Conservation (phyloP, 768 basidiomycete species). For the Boletus bicolor region DNA sequence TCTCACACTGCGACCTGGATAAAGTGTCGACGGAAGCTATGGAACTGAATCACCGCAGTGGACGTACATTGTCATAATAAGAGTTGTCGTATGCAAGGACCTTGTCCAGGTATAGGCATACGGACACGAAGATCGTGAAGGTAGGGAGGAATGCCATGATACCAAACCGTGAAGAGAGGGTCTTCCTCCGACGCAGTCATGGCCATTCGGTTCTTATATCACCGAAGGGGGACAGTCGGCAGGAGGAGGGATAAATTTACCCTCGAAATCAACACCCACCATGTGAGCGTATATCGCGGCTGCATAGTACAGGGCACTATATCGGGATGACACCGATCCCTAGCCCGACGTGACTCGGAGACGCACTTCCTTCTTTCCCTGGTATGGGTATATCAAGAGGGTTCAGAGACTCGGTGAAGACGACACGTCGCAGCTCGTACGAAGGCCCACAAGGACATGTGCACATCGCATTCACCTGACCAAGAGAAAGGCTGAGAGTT, state of each 20-base stretch:
- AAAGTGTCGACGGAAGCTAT: constrained; percentile 3
- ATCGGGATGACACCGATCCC: constrained; percentile 11
- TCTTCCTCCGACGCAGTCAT: neutral
- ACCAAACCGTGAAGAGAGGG: neutral
- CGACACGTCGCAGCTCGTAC: neutral
- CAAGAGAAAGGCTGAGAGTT: neutral
- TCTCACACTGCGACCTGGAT: constrained; percentile 55
- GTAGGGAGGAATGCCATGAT: constrained; percentile 11
- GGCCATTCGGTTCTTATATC: constrained; percentile 18
- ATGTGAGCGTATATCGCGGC: constrained; percentile 8
- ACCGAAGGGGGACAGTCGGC: neutral
- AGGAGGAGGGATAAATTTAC: neutral
- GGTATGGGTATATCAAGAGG: constrained; percentile 3
- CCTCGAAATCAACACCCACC: neutral
- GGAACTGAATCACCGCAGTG: neutral
- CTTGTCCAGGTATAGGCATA: constrained; percentile 10
- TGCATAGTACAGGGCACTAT: constrained; percentile 9
- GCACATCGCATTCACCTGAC: constrained; percentile 18
- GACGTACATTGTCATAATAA: constrained; percentile 60
- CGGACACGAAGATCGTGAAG: constrained; percentile 1
- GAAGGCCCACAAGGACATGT: constrained; percentile 9
- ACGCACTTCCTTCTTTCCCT: constrained; percentile 5
- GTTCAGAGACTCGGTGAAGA: neutral
- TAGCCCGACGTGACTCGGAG: neutral
- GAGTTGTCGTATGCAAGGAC: constrained; percentile 50